Conservation (phyloP, 345 rosid species). For the Aurinia saxatilis region DNA sequence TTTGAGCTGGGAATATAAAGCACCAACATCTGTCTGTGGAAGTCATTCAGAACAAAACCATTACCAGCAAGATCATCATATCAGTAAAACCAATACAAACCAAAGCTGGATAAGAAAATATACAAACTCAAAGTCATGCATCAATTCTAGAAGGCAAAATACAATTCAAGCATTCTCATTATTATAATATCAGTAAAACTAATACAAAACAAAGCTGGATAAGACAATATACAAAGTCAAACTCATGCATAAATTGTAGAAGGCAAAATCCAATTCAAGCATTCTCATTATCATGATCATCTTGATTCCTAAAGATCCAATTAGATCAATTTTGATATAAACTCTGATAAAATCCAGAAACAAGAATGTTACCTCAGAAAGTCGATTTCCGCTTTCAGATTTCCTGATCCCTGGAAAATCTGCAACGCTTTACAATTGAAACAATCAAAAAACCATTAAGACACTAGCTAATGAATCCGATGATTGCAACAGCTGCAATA, state of each 20-base stretch:
- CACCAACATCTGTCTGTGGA: constrained; percentile 75
- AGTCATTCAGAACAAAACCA: not conserved
- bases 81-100: not conserved
- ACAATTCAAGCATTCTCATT: too few species aligned
- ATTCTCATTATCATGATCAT: not conserved
- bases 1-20: constrained; percentile 77
- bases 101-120: too few species aligned
- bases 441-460: not conserved
- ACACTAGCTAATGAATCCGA: not conserved
- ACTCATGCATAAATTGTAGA: too few species aligned
- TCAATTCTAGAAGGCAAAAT: too few species aligned
- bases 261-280: not conserved
- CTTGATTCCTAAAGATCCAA: not conserved
- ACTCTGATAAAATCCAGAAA: too few species aligned
- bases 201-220: not conserved
- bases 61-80: constrained; percentile 5
- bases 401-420: constrained; percentile 54
- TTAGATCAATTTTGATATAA: too few species aligned
- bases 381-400: constrained; percentile 76
- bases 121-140: too few species aligned
- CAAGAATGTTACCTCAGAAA: constrained; percentile 55
- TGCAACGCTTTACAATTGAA: constrained; percentile 19
- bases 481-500: not conserved
- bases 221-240: too few species aligned
- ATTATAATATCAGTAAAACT: not conserved